Base-by-base conservation (phyloP, 345 rosid genomes). In the Acer yangbiense region DNA sequence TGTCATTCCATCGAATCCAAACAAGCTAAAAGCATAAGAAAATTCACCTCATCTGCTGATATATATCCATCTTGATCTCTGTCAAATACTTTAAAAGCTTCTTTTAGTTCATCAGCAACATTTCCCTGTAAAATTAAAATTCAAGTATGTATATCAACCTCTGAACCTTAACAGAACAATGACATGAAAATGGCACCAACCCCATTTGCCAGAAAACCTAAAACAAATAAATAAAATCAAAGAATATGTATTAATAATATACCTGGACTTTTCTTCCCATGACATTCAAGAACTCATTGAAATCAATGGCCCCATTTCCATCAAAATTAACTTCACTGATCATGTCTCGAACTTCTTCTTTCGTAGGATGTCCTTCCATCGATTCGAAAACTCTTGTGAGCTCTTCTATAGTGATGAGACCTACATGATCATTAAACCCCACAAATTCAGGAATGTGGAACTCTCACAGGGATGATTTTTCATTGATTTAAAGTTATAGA, bases 11-110 rank as follows among this genome's bases (percentile, higher is more conserved):
- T 32, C 35, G 35, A 35, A 35, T 35, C 39, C 39, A 35, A 35
- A 35, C 39, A 35, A 35, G 1, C 39, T 35, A 35, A 35, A 35
- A 35, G 50, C 13, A 46, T 20, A 20, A 7, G 1, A 18, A 44
- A 9, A 25, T 17, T 83, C 29, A 90, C 94, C 90, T 91, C 93
- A 35, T 3, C 74, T 54, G 87, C 85, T 17, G 93, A 88, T 76
- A 91, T 91, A 55, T 75, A 91, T 67, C 93, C 93, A 52, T 91
- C 93, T 27, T 87, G 90, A 79, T 91, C 84, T 43, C 93, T 82
- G 73, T 91, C 95, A 48, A 91, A 89, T 9, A 89, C 93, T 77
- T 84, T 87, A 79, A 89, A 89, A 27, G 91, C 95, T 88, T 91
- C 95, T 73, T 81, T 82, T 0, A 91, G 81, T 72, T 91, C 95